phyloP scores from a whole-genome alignment of 768 basidiomycete genomes.

The Kwoniella sp. region DNA sequence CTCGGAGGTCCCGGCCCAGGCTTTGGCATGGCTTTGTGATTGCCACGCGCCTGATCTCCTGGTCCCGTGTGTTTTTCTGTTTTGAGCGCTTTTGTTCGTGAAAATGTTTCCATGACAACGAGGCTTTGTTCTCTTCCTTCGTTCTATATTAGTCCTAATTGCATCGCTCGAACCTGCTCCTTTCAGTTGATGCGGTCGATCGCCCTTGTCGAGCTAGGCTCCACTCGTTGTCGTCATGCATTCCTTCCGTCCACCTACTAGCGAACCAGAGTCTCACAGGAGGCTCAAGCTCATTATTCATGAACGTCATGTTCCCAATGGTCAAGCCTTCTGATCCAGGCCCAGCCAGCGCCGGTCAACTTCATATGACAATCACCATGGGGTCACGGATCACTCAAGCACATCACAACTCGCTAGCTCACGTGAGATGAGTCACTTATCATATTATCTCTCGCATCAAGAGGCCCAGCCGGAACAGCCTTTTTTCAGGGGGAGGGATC shows the following conservation, averaged over 20 bases:
- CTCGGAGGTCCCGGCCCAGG: background rate
- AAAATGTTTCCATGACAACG: background rate
- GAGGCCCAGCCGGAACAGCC: too few relatives aligned
- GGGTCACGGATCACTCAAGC: background rate
- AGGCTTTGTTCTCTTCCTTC: background rate
- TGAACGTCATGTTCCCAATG: too few relatives aligned
- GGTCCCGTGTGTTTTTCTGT: background rate
- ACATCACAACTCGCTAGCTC: background rate
- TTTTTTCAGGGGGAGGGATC: background rate
- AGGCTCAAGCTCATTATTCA: too few relatives aligned
- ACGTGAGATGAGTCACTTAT: background rate
- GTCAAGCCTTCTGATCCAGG: background rate
- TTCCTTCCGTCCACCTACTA: background rate
- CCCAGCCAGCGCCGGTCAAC: too few relatives aligned
- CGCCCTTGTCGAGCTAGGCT: background rate
- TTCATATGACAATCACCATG: background rate
- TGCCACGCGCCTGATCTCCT: background rate
- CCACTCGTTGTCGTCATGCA: background rate
- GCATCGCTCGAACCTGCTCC: background rate
- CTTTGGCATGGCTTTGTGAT: too few relatives aligned
- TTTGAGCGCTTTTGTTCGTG: too few relatives aligned
- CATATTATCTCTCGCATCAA: constrained; percentile 1
- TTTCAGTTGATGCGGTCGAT: too few relatives aligned
- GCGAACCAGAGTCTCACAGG: background rate
- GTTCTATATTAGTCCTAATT: background rate